Conservation (phyloP, 192 early-diverging fungal genomes). For the Backusella macrospora region DNA sequence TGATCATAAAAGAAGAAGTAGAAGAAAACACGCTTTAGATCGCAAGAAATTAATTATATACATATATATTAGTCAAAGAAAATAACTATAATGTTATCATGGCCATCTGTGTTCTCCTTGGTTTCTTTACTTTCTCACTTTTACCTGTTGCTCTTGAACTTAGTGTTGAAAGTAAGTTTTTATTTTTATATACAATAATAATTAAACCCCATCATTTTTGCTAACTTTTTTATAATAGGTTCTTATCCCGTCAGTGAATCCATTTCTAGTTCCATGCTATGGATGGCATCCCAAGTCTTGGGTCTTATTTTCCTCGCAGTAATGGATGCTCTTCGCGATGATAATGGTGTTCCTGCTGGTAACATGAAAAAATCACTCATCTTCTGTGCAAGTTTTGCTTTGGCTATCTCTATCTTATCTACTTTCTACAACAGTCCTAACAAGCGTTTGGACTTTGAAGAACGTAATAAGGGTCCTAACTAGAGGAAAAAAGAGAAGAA, state of each 20-base stretch:
- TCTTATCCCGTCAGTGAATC: slow-evolving; percentile 40
- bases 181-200: no score
- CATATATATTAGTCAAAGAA: slow-evolving; percentile 42
- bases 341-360: slow-evolving; percentile 28
- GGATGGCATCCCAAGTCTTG: slow-evolving; percentile 34
- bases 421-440: slow-evolving; percentile 37
- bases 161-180: slow-evolving; percentile 41
- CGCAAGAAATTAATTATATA: neutral
- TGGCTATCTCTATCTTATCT: slow-evolving; percentile 10
- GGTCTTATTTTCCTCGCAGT: slow-evolving; percentile 34
- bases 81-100: slow-evolving; percentile 28
- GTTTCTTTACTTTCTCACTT: slow-evolving; percentile 37
- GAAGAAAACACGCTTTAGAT: no score
- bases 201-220: no score
- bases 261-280: slow-evolving; percentile 35
- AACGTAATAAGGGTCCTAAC: slow-evolving; percentile 4
- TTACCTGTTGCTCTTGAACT: slow-evolving; percentile 40
- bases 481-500: neutral
- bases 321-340: slow-evolving; percentile 28
- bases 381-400: slow-evolving; percentile 25
- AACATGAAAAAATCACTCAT: slow-evolving; percentile 34
- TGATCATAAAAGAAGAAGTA: neutral
- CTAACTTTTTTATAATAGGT: slow-evolving; percentile 15
- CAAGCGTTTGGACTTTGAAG: slow-evolving; percentile 36
- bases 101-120: slow-evolving; percentile 32